phyloP scores from a whole-genome alignment of 2,329 filamentous ascomycete genomes.

The Trichoderma sp. region DNA sequence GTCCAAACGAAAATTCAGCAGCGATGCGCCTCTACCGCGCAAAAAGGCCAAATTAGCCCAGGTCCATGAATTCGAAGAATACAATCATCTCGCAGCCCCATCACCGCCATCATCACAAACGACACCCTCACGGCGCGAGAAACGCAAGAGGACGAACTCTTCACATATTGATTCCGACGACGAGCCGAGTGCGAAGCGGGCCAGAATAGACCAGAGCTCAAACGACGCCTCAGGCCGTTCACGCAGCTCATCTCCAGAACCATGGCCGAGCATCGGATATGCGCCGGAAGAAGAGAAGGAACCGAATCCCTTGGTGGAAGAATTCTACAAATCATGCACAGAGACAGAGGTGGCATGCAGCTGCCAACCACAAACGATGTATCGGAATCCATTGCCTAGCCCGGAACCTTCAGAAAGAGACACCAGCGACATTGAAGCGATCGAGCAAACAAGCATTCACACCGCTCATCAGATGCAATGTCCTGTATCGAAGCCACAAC shows the following conservation, averaged over 20 bases:
- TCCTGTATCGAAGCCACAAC: neutral
- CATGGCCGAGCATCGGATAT: constrained; percentile 1
- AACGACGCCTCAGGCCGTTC: neutral
- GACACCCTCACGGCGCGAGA: neutral
- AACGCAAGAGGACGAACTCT: neutral
- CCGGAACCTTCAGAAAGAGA: neutral
- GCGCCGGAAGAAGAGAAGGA: neutral
- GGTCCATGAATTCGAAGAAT: neutral
- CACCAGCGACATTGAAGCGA: neutral
- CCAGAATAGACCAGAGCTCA: neutral
- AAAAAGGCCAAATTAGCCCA: neutral
- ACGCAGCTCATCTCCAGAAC: neutral
- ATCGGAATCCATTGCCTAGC: neutral
- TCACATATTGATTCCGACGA: neutral
- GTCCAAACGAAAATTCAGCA: neutral
- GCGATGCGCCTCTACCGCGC: neutral
- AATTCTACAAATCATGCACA: neutral
- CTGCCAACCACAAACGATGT: neutral
- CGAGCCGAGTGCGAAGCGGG: neutral
- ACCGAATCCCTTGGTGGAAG: neutral
- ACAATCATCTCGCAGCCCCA: neutral
- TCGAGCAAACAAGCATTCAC: neutral
- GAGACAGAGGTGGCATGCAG: neutral
- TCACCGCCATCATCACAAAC: neutral
- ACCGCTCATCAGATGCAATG: neutral